These are phyloP conservation scores for Candida gorgasii DNA, from an alignment of 805 yeast genomes.

Conservation along the genomic window DNA sequence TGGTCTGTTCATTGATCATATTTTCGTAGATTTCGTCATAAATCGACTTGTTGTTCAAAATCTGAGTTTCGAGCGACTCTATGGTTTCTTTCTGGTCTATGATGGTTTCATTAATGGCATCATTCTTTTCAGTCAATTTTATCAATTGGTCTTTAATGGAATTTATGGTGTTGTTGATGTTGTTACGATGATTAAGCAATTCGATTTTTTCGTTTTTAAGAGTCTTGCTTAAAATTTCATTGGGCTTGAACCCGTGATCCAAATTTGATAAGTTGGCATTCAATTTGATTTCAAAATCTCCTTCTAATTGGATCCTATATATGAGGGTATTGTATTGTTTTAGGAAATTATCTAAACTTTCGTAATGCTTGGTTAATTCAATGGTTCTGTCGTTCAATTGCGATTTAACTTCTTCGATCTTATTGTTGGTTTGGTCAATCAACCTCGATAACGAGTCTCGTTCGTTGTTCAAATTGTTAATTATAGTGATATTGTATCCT, in stretches of 20 bases:
- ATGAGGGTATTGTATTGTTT: conserved; percentile 58
- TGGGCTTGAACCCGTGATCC: conserved; percentile 20
- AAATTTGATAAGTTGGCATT: conserved; percentile 16
- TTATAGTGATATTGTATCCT: conserved; percentile 61
- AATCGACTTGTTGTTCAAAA: conserved; percentile 51
- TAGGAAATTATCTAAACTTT: conserved; percentile 51
- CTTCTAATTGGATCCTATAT: conserved; percentile 42
- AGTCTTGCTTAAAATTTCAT: conserved; percentile 47
- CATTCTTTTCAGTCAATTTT: conserved; percentile 58
- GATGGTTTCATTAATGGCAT: conserved; percentile 54
- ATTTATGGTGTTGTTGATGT: conserved; percentile 46
- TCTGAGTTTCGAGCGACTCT: conserved; percentile 57
- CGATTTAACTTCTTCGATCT: conserved; percentile 49
- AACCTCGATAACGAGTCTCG: conserved; percentile 57
- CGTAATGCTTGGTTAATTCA: conserved; percentile 50
- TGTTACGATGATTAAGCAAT: conserved; percentile 29
- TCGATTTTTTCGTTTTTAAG: conserved; percentile 46
- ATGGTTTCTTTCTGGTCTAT: conserved; percentile 56
- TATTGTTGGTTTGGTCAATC: conserved; percentile 46
- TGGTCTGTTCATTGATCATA: conserved; percentile 51
- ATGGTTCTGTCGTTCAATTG: conserved; percentile 49
- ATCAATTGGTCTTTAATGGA: conserved; percentile 57
- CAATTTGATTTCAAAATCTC: conserved; percentile 43
- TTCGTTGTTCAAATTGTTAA: conserved; percentile 63
- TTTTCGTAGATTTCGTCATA: conserved; percentile 59